These are phyloP conservation scores for Phytophthora brassicae DNA, from an alignment of 352 stramenopile genomes.

Conservation along the genomic window DNA sequence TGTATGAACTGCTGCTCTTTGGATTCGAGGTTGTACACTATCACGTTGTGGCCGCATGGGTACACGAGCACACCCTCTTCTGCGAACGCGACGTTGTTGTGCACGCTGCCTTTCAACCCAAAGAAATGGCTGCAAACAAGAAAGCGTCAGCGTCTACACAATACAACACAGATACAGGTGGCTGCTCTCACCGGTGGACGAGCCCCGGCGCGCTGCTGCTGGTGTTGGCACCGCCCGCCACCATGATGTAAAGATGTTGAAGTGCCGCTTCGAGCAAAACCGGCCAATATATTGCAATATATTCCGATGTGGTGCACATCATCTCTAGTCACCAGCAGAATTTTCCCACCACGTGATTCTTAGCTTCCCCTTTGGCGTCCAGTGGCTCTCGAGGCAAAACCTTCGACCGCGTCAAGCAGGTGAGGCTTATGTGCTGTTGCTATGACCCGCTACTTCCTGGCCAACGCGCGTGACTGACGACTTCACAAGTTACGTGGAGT, in stretches of 20 bases:
- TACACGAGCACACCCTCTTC: slow-evolving; percentile 89
- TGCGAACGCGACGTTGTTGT: slow-evolving; percentile 84
- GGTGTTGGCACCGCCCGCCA: slow-evolving; percentile 10
- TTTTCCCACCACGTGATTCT: slow-evolving; percentile 41
- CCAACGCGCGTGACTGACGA: background rate
- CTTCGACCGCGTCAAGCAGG: slow-evolving; percentile 28
- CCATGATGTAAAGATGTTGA: slow-evolving; percentile 1
- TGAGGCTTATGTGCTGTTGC: too few species aligned
- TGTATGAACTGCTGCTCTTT: slow-evolving; percentile 91
- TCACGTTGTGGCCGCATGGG: slow-evolving; percentile 86
- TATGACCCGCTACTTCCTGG: too few species aligned
- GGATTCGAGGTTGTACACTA: slow-evolving; percentile 89
- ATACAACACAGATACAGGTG: background rate
- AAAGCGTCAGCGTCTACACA: background rate
- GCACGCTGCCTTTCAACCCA: slow-evolving; percentile 79
- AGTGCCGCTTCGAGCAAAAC: slow-evolving; percentile 11
- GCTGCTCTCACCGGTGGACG: slow-evolving; percentile 35
- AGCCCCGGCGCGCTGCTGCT: slow-evolving; percentile 42
- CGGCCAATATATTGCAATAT: slow-evolving; percentile 5
- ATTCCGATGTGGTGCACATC: slow-evolving; percentile 11
- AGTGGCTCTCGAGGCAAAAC: slow-evolving; percentile 35
- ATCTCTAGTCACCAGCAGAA: slow-evolving; percentile 46
- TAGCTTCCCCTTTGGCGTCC: slow-evolving; percentile 31
- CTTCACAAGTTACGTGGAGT: slow-evolving; percentile 13
- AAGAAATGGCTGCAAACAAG: slow-evolving; percentile 66